Evolutionary conservation across 192 early-diverging fungal species (phyloP).

Genomic region (Glomus cerebriforme): DNA sequence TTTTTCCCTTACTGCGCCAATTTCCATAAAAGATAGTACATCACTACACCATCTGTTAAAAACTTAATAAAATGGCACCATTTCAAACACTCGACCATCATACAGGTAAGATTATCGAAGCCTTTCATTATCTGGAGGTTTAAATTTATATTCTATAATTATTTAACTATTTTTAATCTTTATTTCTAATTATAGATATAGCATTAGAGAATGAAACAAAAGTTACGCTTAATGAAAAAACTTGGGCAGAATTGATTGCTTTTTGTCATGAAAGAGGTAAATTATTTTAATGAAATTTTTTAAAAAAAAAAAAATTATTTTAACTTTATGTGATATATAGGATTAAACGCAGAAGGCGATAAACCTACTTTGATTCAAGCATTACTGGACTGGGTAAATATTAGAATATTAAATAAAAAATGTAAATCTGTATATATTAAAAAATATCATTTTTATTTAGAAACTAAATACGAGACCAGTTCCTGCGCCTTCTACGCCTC

Average conservation of each 20-base stretch:
- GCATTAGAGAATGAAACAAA: conserved; percentile 51
- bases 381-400: conserved; percentile 64
- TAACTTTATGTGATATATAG: conserved; percentile 38
- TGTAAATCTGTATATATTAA: neutral
- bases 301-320: neutral
- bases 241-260: conserved; percentile 70
- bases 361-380: conserved; percentile 61
- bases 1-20: neutral
- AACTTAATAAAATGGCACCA: conserved; percentile 5
- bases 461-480: conserved; percentile 68
- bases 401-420: neutral
- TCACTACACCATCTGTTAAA: too few species aligned
- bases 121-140: neutral
- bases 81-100: conserved; percentile 32
- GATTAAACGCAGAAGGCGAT: conserved; percentile 62
- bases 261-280: conserved; percentile 74
- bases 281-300: conserved; percentile 7
- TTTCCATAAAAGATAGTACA: neutral
- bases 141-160: too few species aligned
- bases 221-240: conserved; percentile 60
- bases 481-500: conserved; percentile 67
- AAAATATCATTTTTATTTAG: conserved; percentile 31
- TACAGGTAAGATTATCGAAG: conserved; percentile 5
- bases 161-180: neutral
- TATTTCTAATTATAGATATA: conserved; percentile 34